Conservation (phyloP, 345 rosid species). For the Pistacia atlantica region DNA sequence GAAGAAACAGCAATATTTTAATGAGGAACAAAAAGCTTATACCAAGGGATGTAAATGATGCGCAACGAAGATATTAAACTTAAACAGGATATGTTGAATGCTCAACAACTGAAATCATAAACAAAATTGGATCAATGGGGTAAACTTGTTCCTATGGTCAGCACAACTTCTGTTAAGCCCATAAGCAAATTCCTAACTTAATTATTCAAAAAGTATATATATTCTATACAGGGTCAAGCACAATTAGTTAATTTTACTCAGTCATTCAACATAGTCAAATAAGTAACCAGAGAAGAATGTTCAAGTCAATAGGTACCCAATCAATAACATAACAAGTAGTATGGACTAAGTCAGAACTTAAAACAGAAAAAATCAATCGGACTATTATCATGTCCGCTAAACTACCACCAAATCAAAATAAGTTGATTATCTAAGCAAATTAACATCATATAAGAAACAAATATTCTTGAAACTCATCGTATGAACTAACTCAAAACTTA, state of each 20-base stretch:
- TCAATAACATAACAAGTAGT: not conserved
- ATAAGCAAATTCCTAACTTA: not conserved
- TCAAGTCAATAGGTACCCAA: not conserved
- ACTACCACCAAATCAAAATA: not conserved
- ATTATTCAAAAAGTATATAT: not conserved
- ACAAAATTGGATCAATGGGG: not conserved
- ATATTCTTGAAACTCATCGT: slow-evolving; percentile 1
- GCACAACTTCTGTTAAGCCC: not conserved
- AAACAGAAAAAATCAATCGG: not conserved
- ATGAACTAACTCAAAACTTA: not conserved
- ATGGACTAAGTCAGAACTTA: not conserved
- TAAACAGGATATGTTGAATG: not conserved
- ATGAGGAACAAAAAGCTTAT: not conserved
- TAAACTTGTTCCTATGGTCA: not conserved
- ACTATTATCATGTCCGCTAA: not conserved
- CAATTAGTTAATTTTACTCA: not conserved
- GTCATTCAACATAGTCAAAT: not conserved
- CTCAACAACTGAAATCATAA: not conserved
- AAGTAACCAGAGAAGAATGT: not conserved
- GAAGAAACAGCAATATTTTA: not conserved
- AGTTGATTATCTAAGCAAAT: not conserved
- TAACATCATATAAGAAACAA: not conserved
- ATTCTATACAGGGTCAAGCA: not conserved
- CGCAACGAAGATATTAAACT: not conserved
- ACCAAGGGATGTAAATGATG: not conserved